Evolutionary conservation across 2,329 filamentous ascomycete genomes (phyloP).

Genomic region (Chaetomium globosum): DNA sequence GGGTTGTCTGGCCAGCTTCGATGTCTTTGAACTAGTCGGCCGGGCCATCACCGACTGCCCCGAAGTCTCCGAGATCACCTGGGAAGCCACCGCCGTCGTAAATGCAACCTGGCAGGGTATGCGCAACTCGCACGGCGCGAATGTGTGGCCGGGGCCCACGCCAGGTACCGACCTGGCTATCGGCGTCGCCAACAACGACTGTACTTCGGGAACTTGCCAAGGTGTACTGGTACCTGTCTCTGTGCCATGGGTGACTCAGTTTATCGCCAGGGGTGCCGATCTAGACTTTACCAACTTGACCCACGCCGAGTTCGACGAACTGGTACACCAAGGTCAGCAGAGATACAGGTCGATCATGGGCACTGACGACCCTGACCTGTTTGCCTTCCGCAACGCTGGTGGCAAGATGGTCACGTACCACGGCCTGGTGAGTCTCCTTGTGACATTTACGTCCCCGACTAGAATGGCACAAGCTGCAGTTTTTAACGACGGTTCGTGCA

Average conservation of each 20-base stretch:
- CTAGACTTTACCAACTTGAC: slow-evolving; percentile 15
- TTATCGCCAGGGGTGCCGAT: slow-evolving; percentile 15
- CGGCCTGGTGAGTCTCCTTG: slow-evolving; percentile 41
- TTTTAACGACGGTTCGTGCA: neutral
- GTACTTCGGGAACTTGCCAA: slow-evolving; percentile 9
- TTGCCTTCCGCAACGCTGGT: slow-evolving; percentile 47
- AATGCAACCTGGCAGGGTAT: slow-evolving; percentile 29
- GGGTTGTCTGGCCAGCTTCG: neutral
- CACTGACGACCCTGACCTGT: slow-evolving; percentile 48
- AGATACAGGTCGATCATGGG: slow-evolving; percentile 25
- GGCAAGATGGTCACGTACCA: slow-evolving; percentile 59
- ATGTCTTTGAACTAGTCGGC: neutral
- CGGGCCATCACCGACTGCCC: neutral
- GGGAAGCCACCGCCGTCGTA: slow-evolving; percentile 23
- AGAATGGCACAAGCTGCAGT: neutral
- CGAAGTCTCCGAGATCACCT: slow-evolving; percentile 2
- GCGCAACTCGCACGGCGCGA: slow-evolving; percentile 11
- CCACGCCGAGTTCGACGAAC: slow-evolving; percentile 19
- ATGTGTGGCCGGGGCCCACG: slow-evolving; percentile 31
- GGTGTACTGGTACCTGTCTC: neutral
- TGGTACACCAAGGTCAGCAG: neutral
- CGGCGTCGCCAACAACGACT: slow-evolving; percentile 16
- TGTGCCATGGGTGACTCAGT: slow-evolving; percentile 14
- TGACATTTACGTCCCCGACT: neutral
- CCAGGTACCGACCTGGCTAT: slow-evolving; percentile 17